These are phyloP conservation scores for Hamigera avellanea DNA, from an alignment of 495 filamentous ascomycete species.

Conservation along the genomic window DNA sequence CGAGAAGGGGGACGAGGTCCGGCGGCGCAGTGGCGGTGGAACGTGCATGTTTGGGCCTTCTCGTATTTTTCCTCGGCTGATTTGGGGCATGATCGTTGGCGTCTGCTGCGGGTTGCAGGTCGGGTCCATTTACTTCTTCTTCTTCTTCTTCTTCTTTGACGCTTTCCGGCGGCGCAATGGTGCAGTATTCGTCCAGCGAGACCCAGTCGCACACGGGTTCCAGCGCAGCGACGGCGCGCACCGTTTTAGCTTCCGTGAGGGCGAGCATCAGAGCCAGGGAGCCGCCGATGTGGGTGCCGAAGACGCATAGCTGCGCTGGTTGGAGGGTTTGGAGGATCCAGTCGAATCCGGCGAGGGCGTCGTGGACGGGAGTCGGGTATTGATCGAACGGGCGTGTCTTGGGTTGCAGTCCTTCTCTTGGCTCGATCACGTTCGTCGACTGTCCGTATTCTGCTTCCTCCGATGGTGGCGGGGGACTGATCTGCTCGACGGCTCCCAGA, in stretches of 20 bases:
- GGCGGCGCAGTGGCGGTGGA: slow-evolving; percentile 10
- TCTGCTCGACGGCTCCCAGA: slow-evolving; percentile 29
- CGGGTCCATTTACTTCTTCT: no score
- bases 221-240: slow-evolving; percentile 22
- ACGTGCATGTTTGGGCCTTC: background rate
- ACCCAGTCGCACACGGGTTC: slow-evolving; percentile 33
- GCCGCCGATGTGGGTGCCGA: slow-evolving; percentile 44
- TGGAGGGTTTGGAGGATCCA: slow-evolving; percentile 23
- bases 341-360: slow-evolving; percentile 28
- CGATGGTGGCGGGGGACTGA: slow-evolving; percentile 10
- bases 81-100: background rate
- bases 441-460: background rate
- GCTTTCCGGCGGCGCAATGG: background rate
- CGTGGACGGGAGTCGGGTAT: slow-evolving; percentile 31
- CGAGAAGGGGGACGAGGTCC: slow-evolving; percentile 24
- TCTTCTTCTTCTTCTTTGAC: no score
- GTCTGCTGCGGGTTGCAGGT: background rate
- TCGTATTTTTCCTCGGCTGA: background rate
- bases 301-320: slow-evolving; percentile 29
- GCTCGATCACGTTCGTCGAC: background rate
- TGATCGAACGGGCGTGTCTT: slow-evolving; percentile 6
- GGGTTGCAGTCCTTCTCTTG: no score
- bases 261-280: slow-evolving; percentile 46
- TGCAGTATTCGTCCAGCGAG: slow-evolving; percentile 26
- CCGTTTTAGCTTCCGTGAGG: slow-evolving; percentile 40